Percentiles rank a stretch among this genome's conserved stretches.
These are phyloP conservation scores for Dillenia suffruticosa DNA, from an alignment of 164 flowering plant genomes.

Conservation along the genomic window DNA sequence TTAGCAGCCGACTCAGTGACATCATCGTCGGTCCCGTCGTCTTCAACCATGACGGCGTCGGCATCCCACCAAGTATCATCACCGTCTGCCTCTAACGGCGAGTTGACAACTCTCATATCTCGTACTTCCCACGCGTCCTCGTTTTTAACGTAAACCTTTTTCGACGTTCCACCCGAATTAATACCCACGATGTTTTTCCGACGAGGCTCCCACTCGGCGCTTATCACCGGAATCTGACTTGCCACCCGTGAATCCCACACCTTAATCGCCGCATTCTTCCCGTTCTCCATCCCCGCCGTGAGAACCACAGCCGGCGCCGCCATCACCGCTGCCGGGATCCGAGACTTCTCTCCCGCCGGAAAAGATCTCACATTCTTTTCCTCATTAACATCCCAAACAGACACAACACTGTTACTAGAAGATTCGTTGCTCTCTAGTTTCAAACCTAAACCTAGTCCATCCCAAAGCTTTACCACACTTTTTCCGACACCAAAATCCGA, in stretches of 20 bases:
- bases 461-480: slow-evolving; percentile 81
- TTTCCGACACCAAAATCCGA: slow-evolving; percentile 42
- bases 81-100: slow-evolving; percentile 32
- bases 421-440: slow-evolving; percentile 22
- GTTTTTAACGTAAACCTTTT: slow-evolving; percentile 14
- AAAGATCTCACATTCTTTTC: slow-evolving; percentile 17
- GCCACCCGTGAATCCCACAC: slow-evolving; percentile 58
- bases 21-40: slow-evolving; percentile 11
- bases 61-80: slow-evolving; percentile 60
- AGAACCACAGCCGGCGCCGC: slow-evolving; percentile 33
- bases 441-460: slow-evolving; percentile 36
- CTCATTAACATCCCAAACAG: slow-evolving; percentile 33
- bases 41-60: slow-evolving; percentile 43
- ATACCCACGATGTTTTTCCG: slow-evolving; percentile 18
- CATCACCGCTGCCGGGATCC: slow-evolving; percentile 14
- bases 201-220: slow-evolving; percentile 44
- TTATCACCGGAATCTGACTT: slow-evolving; percentile 31
- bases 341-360: slow-evolving; percentile 5
- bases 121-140: slow-evolving; percentile 13
- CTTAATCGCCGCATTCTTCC: slow-evolving; percentile 15
- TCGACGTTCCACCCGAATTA: slow-evolving; percentile 4
- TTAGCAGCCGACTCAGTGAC: slow-evolving; percentile 2
- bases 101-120: slow-evolving; percentile 17
- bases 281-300: slow-evolving; percentile 26
- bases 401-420: slow-evolving; percentile 13